Percentiles rank a stretch among this genome's conserved stretches.
Evolutionary conservation across 2,329 filamentous ascomycete genomes (phyloP).

Genomic region (Sporothrix brasiliensis): DNA sequence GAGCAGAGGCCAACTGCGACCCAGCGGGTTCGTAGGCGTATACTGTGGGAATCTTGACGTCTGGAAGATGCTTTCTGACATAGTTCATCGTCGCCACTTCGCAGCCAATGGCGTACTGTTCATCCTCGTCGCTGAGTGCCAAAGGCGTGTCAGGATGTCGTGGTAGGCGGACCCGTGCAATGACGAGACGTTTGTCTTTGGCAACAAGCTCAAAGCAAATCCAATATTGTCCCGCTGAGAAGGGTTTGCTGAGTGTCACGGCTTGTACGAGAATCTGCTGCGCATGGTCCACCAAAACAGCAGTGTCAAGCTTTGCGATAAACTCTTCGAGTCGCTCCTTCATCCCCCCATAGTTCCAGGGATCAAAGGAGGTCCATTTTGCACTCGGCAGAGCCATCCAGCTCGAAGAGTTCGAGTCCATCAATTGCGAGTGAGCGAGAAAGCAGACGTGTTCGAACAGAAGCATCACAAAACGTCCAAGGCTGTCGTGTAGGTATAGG

Average conservation of each 20-base stretch:
- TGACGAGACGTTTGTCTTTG: background rate
- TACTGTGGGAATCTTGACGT: background rate
- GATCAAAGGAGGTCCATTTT: background rate
- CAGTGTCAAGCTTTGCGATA: background rate
- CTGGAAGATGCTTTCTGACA: background rate
- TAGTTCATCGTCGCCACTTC: constrained; percentile 4
- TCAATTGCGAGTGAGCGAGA: too few species aligned
- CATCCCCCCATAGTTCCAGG: background rate
- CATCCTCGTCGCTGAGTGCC: background rate
- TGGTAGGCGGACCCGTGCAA: constrained; percentile 5
- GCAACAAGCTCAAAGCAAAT: constrained; percentile 16
- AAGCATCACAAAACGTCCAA: too few species aligned
- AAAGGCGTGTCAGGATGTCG: background rate
- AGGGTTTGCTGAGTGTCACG: constrained; percentile 38
- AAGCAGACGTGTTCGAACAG: too few species aligned
- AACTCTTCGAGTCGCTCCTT: background rate
- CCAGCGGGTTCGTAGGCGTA: background rate
- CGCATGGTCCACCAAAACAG: background rate
- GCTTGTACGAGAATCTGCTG: background rate
- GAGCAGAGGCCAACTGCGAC: background rate
- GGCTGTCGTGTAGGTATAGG: too few species aligned
- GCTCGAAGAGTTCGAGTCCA: background rate
- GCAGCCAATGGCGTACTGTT: background rate
- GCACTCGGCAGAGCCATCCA: background rate
- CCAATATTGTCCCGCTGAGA: constrained; percentile 40